phyloP scores from a whole-genome alignment of 169 alveolate genomes.

The Perkinsus olseni region DNA sequence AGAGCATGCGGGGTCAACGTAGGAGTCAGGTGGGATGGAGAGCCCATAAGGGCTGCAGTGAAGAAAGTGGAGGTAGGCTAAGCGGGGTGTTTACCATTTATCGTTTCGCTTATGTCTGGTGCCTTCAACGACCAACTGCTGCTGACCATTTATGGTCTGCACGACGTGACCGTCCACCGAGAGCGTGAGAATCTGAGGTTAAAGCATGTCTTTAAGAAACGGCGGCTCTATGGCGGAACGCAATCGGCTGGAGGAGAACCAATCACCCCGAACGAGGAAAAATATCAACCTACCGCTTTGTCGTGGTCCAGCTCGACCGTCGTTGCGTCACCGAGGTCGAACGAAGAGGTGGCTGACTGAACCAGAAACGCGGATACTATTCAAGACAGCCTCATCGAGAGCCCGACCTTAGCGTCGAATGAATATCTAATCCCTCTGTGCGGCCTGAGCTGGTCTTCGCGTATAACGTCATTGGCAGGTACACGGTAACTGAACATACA shows the following conservation, averaged over 20 bases:
- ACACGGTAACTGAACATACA: background rate
- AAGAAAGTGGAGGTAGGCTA: background rate
- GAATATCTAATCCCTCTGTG: background rate
- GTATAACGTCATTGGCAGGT: background rate
- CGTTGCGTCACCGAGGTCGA: background rate
- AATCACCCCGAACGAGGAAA: background rate
- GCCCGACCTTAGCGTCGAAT: background rate
- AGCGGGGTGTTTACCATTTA: background rate
- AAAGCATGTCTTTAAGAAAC: no score
- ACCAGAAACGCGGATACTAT: background rate
- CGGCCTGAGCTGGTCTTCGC: background rate
- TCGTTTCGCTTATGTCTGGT: background rate
- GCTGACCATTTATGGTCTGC: background rate
- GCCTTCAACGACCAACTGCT: background rate
- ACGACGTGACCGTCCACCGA: background rate
- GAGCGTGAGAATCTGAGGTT: background rate
- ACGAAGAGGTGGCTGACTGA: background rate
- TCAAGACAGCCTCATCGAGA: background rate
- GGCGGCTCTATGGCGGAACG: no score
- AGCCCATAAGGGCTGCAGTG: background rate
- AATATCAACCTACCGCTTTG: background rate
- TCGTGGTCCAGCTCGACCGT: background rate
- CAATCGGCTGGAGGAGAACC: no score
- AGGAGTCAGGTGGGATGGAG: background rate
- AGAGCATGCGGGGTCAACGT: background rate